Conservation (phyloP, 192 early-diverging fungal genomes). For the Funneliformis geosporum region DNA sequence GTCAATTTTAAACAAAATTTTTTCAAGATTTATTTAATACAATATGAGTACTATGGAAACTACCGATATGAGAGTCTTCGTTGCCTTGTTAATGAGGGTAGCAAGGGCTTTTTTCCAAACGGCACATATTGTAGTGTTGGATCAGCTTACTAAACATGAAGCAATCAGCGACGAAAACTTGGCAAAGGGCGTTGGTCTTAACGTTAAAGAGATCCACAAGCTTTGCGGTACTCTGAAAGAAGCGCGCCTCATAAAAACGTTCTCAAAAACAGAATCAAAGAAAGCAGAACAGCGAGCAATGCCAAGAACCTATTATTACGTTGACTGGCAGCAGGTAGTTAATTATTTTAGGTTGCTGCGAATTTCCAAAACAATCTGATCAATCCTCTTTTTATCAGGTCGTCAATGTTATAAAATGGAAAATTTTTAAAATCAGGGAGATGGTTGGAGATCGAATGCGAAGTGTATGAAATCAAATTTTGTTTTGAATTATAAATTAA, state of each 20-base stretch:
- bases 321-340: constrained; percentile 81
- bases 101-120: constrained; percentile 85
- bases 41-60: neutral
- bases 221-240: constrained; percentile 79
- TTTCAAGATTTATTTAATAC: neutral
- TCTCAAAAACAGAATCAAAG: constrained; percentile 54
- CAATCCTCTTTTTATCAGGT: constrained; percentile 41
- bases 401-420: constrained; percentile 90
- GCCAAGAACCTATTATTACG: constrained; percentile 76
- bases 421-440: constrained; percentile 82
- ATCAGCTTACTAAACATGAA: constrained; percentile 73
- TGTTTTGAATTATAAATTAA: neutral
- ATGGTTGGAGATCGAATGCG: constrained; percentile 58
- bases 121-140: constrained; percentile 76
- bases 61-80: constrained; percentile 37
- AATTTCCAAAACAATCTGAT: neutral
- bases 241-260: constrained; percentile 75
- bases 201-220: constrained; percentile 69
- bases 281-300: constrained; percentile 57
- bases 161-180: constrained; percentile 78
- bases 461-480: constrained; percentile 40
- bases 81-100: constrained; percentile 68
- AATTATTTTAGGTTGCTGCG: neutral
- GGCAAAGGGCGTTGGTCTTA: constrained; percentile 62
- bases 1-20: neutral